Percentiles rank a stretch among this genome's conserved stretches.
Evolutionary conservation across 1,284 basidiomycete genomes (phyloP).

Genomic region (Boletus holoroseus): DNA sequence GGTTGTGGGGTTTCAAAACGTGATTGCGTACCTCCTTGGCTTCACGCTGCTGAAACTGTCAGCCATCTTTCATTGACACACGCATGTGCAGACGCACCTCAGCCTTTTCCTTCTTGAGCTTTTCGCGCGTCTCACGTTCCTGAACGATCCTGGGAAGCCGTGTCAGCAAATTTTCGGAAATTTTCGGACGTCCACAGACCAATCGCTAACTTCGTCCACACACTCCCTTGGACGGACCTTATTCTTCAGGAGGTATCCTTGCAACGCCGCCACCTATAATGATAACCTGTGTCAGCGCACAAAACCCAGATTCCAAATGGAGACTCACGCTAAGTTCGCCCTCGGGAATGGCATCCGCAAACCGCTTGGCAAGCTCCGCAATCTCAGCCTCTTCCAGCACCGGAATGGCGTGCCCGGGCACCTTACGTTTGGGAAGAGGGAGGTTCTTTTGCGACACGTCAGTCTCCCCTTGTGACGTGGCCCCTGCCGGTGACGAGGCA

Average conservation of each 20-base stretch:
- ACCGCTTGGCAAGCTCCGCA: constrained; percentile 66
- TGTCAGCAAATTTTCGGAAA: constrained; percentile 8
- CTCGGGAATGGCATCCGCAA: constrained; percentile 72
- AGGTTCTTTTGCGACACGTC: constrained; percentile 61
- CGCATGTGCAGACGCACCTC: constrained; percentile 44
- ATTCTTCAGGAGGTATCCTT: constrained; percentile 80
- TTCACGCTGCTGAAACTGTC: constrained; percentile 48
- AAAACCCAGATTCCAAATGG: background rate
- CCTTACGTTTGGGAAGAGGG: constrained; percentile 62
- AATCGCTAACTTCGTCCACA: constrained; percentile 70
- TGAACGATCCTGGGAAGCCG: constrained; percentile 48
- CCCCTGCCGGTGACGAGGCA: constrained; percentile 17
- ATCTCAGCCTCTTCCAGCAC: constrained; percentile 69
- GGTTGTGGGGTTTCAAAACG: background rate
- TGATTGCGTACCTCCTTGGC: constrained; percentile 51
- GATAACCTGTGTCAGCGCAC: constrained; percentile 6
- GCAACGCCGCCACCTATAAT: constrained; percentile 68
- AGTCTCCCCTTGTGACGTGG: constrained; percentile 28
- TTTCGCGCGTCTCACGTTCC: constrained; percentile 75
- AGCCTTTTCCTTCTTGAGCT: constrained; percentile 79
- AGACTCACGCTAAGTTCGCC: constrained; percentile 71
- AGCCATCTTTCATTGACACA: background rate
- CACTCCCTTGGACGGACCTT: constrained; percentile 77
- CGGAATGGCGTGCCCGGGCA: constrained; percentile 53
- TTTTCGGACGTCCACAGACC: constrained; percentile 35